A percentile compares a stretch with the other conserved stretches of the same genome.
phyloP scores from a whole-genome alignment of 805 yeast species.

The Cyberlindnera xylosilytica region DNA sequence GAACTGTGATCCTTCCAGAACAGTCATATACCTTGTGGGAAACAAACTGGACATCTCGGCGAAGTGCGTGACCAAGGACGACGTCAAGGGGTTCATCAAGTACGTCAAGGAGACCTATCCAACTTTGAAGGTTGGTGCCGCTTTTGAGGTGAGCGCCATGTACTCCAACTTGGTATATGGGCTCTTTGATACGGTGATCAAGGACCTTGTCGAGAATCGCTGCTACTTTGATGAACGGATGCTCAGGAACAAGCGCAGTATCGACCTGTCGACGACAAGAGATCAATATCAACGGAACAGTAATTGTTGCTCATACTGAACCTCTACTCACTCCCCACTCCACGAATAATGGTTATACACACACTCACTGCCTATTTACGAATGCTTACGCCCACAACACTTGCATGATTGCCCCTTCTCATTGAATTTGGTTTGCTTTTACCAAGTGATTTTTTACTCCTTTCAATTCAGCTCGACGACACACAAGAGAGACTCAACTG shows the following conservation, averaged over 20 bases:
- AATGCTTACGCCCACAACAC: conserved; percentile 7
- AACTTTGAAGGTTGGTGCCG: conserved; percentile 35
- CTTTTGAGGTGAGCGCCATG: conserved; percentile 46
- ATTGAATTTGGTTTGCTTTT: no score
- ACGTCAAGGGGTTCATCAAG: conserved; percentile 33
- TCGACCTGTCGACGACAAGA: conserved; percentile 27
- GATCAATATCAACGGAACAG: conserved; percentile 20
- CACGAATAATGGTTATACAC: neutral
- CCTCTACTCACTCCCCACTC: neutral
- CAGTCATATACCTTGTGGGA: conserved; percentile 43
- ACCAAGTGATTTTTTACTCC: no score
- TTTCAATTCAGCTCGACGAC: no score
- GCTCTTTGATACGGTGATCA: conserved; percentile 36
- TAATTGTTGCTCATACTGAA: conserved; percentile 26
- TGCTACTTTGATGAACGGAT: conserved; percentile 34
- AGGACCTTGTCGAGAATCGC: conserved; percentile 38
- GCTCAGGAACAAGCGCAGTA: conserved; percentile 26
- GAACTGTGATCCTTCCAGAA: conserved; percentile 30
- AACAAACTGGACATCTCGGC: conserved; percentile 39
- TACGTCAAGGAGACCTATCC: conserved; percentile 29
- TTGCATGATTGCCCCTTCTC: no score
- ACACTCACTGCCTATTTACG: conserved; percentile 11
- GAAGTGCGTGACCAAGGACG: conserved; percentile 38
- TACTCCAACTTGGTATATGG: conserved; percentile 37
- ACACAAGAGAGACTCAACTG: no score